A percentile compares a stretch with the other conserved stretches of the same genome.
phyloP scores from a whole-genome alignment of 169 alveolate species.

The Prorocentrum cordatum region DNA sequence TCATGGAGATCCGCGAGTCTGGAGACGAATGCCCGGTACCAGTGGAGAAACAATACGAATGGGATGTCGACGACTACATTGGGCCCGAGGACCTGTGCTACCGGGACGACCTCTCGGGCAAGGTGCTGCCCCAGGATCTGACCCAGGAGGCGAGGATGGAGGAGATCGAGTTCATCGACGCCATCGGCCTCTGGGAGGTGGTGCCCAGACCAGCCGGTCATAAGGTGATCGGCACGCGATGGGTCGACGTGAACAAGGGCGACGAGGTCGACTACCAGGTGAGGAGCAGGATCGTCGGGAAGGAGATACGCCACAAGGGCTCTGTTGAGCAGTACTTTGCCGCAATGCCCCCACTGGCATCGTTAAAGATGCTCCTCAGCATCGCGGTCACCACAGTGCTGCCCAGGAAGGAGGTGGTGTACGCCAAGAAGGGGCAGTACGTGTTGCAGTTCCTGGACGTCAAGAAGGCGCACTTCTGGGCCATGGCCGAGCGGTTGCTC shows the following conservation, averaged over 20 bases:
- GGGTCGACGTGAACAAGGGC: constrained; percentile 13
- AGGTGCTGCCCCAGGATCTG: background rate
- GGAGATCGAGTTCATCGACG: background rate
- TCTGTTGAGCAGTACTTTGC: background rate
- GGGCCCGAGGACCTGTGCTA: too few relatives aligned
- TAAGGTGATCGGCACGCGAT: background rate
- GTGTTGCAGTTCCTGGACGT: background rate
- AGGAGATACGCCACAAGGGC: too few relatives aligned
- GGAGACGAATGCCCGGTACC: too few relatives aligned
- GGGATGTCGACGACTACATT: too few relatives aligned
- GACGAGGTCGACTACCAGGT: background rate
- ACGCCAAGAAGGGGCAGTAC: background rate
- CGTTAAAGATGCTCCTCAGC: background rate
- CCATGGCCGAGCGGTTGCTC: background rate
- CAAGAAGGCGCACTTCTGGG: background rate
- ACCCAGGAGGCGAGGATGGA: background rate
- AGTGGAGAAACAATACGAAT: too few relatives aligned
- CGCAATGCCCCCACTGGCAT: background rate
- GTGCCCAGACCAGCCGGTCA: background rate
- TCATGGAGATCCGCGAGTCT: too few relatives aligned
- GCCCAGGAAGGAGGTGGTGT: too few relatives aligned
- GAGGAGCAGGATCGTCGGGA: background rate
- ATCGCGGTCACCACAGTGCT: too few relatives aligned
- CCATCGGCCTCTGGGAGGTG: constrained; percentile 5
- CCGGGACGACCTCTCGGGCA: background rate